Evolutionary conservation across 75 land plant species (phyloP).

Genomic region (Gnetum montanum): DNA sequence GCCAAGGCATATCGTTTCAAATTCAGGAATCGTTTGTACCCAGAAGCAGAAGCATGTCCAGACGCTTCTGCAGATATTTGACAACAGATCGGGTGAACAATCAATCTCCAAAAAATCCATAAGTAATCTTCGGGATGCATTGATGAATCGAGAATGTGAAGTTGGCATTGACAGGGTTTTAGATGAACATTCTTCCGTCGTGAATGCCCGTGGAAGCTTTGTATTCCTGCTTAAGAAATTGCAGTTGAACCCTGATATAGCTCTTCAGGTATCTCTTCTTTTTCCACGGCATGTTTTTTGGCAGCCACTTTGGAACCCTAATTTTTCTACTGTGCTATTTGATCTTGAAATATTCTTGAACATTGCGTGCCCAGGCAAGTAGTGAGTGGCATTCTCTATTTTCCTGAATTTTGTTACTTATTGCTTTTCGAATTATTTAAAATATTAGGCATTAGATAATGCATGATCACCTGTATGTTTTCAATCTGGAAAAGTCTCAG

Average conservation of each 20-base stretch:
- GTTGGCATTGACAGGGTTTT: constrained; percentile 1
- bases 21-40: too few species aligned
- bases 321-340: too few species aligned
- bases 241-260: constrained; percentile 1
- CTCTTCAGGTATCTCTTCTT: background rate
- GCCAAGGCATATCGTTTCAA: too few species aligned
- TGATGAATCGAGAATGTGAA: background rate
- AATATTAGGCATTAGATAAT: too few species aligned
- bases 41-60: too few species aligned
- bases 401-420: background rate
- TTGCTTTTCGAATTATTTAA: background rate
- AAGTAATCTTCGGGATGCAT: background rate
- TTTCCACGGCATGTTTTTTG: too few species aligned
- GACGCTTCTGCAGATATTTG: too few species aligned
- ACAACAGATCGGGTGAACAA: too few species aligned
- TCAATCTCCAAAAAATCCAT: background rate
- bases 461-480: too few species aligned
- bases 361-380: background rate
- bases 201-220: background rate
- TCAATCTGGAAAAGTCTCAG: too few species aligned
- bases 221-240: background rate
- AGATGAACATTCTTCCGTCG: background rate
- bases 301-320: too few species aligned
- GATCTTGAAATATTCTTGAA: too few species aligned
- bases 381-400: background rate